phyloP scores from a whole-genome alignment of 768 basidiomycete species.

The Butyriboletus loyo region DNA sequence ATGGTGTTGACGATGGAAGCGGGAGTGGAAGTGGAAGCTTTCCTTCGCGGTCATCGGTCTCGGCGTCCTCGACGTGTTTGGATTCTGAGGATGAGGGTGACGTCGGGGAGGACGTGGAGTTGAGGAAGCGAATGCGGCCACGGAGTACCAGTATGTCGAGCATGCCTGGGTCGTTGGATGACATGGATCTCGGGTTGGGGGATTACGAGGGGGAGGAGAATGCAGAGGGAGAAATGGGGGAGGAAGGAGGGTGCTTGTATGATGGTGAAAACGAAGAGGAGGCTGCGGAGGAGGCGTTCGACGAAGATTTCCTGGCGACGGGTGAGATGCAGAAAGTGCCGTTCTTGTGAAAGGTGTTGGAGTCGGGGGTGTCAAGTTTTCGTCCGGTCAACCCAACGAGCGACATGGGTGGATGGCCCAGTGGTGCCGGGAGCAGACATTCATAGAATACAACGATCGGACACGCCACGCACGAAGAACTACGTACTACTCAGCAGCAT shows the following conservation, averaged over 20 bases:
- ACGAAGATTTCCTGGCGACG: conserved; percentile 75
- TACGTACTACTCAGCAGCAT: background rate
- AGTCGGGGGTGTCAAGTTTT: background rate
- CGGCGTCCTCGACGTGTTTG: conserved; percentile 45
- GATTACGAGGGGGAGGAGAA: conserved; percentile 46
- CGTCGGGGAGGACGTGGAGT: conserved; percentile 36
- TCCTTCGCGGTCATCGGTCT: conserved; percentile 52
- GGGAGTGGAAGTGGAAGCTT: conserved; percentile 47
- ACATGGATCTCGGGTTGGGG: conserved; percentile 54
- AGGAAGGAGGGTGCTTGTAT: conserved; percentile 32
- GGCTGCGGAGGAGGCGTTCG: conserved; percentile 69
- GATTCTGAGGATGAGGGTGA: conserved; percentile 50
- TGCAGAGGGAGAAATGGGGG: conserved; percentile 29
- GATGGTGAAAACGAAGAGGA: conserved; percentile 52
- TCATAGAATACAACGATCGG: conserved; percentile 3
- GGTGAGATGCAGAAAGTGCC: conserved; percentile 83
- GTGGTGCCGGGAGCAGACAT: background rate
- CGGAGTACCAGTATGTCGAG: conserved; percentile 70
- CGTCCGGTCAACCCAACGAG: background rate
- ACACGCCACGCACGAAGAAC: background rate
- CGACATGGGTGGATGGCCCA: background rate
- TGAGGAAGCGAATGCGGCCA: conserved; percentile 37
- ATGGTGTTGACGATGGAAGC: conserved; percentile 20
- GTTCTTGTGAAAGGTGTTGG: conserved; percentile 42
- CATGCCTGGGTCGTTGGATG: conserved; percentile 82